phyloP scores from a whole-genome alignment of 2,329 filamentous ascomycete species.

The Claviceps digitariae region DNA sequence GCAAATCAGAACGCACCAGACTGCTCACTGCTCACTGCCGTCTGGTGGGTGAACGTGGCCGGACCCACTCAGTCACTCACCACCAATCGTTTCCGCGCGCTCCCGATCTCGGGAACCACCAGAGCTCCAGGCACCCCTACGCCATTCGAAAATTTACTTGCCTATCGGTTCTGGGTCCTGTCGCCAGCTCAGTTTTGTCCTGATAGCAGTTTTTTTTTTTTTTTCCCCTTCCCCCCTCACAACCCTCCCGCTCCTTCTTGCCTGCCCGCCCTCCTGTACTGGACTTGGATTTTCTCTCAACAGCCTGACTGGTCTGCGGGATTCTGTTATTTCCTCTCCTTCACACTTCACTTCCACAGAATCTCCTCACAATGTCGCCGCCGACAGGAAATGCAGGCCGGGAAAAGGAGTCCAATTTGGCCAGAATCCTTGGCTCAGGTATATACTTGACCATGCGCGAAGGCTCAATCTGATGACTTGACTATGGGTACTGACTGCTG shows the following conservation, averaged over 20 bases:
- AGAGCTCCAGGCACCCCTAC: slow-evolving; percentile 4
- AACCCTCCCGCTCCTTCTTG: no score
- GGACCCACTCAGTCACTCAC: neutral
- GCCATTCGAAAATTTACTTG: slow-evolving; percentile 5
- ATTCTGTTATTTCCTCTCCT: neutral
- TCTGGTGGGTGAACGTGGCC: neutral
- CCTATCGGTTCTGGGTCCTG: no score
- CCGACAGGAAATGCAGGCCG: slow-evolving; percentile 27
- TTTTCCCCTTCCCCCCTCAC: neutral
- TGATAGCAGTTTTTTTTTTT: neutral
- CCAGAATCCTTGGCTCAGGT: slow-evolving; percentile 88
- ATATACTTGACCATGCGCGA: slow-evolving; percentile 25
- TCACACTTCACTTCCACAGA: neutral
- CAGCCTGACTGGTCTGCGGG: neutral
- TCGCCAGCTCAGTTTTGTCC: neutral
- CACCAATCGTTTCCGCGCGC: slow-evolving; percentile 3
- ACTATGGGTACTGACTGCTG: slow-evolving; percentile 9
- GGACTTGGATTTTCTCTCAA: no score
- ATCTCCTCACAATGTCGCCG: slow-evolving; percentile 43
- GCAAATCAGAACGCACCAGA: neutral
- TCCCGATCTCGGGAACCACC: slow-evolving; percentile 8
- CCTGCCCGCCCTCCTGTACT: neutral
- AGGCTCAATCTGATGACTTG: neutral
- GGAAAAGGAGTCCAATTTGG: slow-evolving; percentile 77
- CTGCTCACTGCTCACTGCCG: neutral